Evolutionary conservation across 805 yeast species (phyloP), one percentile per base, ranked within the genome.

Genomic region (Kuraishia molischiana): DNA sequence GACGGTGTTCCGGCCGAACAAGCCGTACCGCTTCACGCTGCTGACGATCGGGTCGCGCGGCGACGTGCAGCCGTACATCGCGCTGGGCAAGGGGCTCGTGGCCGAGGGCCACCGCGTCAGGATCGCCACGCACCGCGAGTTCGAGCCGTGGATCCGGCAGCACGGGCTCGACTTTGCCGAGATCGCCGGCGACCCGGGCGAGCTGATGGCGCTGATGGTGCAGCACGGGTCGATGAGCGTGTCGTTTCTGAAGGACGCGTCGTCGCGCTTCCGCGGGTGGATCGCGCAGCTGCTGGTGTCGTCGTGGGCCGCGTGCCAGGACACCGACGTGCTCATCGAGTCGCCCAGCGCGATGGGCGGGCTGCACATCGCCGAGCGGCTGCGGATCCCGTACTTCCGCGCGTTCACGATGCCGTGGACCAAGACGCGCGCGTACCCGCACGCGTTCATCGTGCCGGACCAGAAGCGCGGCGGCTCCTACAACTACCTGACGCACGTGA

Each of bases 341-440:
- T 83, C 95, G n/a, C 97, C 97, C 0, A 82, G 95, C 2, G 90
- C 96, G 0, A 87, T 90, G 89, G 89, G 83, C 13, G 97, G 97
- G 8, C 74, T 89, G 34, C 97, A 90, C 50, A 84, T 90, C 40
- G 96, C 97, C 3, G 97, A 90, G 55, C 95, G 94, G 1, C 59
- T 90, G 41, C 74, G 77, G 17, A 82, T 90, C 40, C 95, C 97
- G 0, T 90, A 90, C 54, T 83, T 85, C 64, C 68, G 97, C 49
- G 97, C 97, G 0, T 90, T 90, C 54, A 90, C 97, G 0, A 90
- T 90, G 97, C 97, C 97, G 0, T 90, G 97, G 97, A 85, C 97
- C 0, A 63, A 95, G 43, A 89, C 97, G 1, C 69, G 95, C 47
- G 95, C 96, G 0, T 90, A 90, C 53, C 97, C 97, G 1, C 97